Evolutionary conservation across 148 eudicot genomes (phyloP), one percentile per base, ranked within the genome.

Genomic region (Fagopyrum esculentum): DNA sequence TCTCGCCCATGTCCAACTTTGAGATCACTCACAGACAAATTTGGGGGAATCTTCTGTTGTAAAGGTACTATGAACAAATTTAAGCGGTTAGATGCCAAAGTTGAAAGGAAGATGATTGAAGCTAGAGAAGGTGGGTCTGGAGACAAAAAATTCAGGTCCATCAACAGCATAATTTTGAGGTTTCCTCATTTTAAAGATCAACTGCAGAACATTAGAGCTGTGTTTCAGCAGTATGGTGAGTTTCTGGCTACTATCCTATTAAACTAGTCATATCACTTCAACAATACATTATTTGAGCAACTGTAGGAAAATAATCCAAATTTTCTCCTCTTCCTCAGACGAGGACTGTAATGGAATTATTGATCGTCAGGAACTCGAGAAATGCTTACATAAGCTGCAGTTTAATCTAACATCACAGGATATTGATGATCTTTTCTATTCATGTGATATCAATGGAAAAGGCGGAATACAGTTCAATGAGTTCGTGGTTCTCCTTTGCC

Each of bases 121-220:
- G 50, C 81, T 6, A 87, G 84, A 80, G 79, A 71, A 78, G 76
- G 75, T 77, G n/a, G 78, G 74, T 81, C 87, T 4, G 72, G 75
- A 57, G 81, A 56, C 16, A 83, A 52, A 71, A 82, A 46, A 29
- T 89, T 87, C 83, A 86, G 82, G 79, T 82, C 97, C 52, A 80
- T 91, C 71, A 84, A 88, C 75, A 77, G 87, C 81, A 74, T 89
- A 72, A 89, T 91, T 30, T 51, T 89, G 87, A 87, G 82, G 81
- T 91, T 89, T 70, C 89, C 93, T 74, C 85, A 76, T 54, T 76
- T 91, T 77, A 85, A 83, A 84, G 85, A 89, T 77, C 91, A 86
- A 46, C 60, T 91, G 76, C 83, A 83, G 73, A 83, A 81, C 77
- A 85, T 91, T 55, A 76, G 77, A 77, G 76, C 75, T 60, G 80